A percentile compares a stretch with the other conserved stretches of the same genome.
These are phyloP conservation scores for Crithidia brevicula DNA, from an alignment of 208 protist genomes.

Conservation along the genomic window DNA sequence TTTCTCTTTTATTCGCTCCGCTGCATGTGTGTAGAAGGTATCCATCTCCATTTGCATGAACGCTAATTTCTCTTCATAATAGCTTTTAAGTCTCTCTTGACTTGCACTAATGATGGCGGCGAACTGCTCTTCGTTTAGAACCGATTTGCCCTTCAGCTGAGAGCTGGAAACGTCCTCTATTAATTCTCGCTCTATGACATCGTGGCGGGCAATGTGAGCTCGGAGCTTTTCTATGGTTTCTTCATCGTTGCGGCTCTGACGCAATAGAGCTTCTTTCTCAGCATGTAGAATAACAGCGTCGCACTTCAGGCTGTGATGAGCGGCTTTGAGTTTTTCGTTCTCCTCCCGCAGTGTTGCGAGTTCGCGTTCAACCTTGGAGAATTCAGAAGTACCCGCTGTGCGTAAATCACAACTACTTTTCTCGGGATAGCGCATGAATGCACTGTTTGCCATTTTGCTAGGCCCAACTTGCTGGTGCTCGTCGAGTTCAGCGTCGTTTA, in stretches of 20 bases:
- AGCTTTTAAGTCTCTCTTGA: conserved; percentile 10
- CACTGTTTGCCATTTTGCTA: neutral
- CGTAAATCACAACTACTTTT: neutral
- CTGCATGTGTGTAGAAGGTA: conserved; percentile 13
- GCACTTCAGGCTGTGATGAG: conserved; percentile 3
- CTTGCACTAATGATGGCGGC: conserved; percentile 20
- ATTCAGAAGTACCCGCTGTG: too few relatives aligned
- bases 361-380: neutral
- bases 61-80: conserved; percentile 25
- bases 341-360: neutral
- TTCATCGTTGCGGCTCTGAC: conserved; percentile 16
- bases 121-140: conserved; percentile 23
- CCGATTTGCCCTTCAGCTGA: neutral
- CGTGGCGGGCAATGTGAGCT: neutral
- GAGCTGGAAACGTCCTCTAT: neutral
- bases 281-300: conserved; percentile 22
- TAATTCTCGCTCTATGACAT: conserved; percentile 6
- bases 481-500: neutral
- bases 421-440: neutral
- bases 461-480: neutral
- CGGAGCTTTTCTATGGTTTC: conserved; percentile 9
- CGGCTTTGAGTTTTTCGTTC: neutral
- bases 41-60: conserved; percentile 31
- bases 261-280: conserved; percentile 23
- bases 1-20: conserved; percentile 24